phyloP scores from a whole-genome alignment of 495 filamentous ascomycete species.

The Neurospora sp. region DNA sequence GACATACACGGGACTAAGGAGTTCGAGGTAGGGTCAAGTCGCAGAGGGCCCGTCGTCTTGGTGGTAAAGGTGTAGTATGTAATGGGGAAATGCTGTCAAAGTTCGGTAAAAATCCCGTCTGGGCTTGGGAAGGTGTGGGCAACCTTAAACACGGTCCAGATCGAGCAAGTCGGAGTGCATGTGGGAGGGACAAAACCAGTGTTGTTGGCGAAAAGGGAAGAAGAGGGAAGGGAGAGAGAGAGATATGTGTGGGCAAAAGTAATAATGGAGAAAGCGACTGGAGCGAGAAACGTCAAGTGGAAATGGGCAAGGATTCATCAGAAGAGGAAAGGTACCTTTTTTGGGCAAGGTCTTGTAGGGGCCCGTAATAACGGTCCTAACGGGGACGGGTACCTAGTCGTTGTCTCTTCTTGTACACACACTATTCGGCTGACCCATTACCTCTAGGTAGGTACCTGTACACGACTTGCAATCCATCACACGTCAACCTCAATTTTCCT shows the following conservation, averaged over 20 bases:
- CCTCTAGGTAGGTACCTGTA: background rate
- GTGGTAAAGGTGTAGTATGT: background rate
- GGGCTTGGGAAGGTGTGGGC: conserved; percentile 3
- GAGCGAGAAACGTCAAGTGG: conserved; percentile 18
- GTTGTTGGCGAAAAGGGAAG: conserved; percentile 10
- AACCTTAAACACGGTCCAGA: conserved; percentile 5
- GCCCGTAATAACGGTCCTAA: background rate
- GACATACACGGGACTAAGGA: background rate
- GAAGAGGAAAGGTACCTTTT: conserved; percentile 3
- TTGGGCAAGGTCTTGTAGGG: conserved; percentile 10
- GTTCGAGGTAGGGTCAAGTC: background rate
- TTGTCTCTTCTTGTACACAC: background rate
- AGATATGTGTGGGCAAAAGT: conserved; percentile 22
- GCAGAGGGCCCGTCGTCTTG: background rate
- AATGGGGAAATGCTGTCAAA: background rate
- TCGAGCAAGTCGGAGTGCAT: conserved; percentile 9
- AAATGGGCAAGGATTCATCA: conserved; percentile 7
- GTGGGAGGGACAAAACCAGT: conserved; percentile 5
- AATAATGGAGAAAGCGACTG: conserved; percentile 30
- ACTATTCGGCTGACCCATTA: background rate
- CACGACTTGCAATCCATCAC: background rate
- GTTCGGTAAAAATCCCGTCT: background rate
- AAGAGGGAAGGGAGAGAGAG: conserved; percentile 19
- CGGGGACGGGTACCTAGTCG: background rate
- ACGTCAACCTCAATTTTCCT: background rate